Evolutionary conservation across 208 protist species (phyloP).

Genomic region (Acanthamoeba triangularis): DNA sequence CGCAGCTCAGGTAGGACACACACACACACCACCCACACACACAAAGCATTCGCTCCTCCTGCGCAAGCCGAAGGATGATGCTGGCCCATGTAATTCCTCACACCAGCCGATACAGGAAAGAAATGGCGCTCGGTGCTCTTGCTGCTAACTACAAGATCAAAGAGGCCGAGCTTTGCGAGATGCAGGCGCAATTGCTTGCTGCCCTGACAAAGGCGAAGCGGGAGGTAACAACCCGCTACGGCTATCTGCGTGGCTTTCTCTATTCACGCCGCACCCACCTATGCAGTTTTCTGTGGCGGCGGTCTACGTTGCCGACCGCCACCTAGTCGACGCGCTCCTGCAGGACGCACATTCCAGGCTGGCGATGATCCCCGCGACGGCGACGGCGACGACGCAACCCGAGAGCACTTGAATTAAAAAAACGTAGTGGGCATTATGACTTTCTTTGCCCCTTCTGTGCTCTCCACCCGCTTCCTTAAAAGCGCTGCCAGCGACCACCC

Average conservation of each 20-base stretch:
- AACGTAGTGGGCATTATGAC: no score
- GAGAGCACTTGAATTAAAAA: no score
- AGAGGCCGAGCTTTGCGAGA: not conserved
- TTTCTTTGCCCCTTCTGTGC: no score
- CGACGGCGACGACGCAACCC: not conserved
- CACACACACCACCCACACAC: not conserved
- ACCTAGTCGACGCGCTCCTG: not conserved
- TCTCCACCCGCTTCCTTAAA: no score
- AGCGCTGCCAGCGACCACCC: no score
- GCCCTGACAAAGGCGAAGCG: not conserved
- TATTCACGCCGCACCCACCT: no score
- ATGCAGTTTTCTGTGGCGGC: no score
- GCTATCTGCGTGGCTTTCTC: no score
- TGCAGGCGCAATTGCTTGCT: slow-evolving; percentile 11
- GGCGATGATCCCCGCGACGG: not conserved
- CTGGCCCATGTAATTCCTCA: no score
- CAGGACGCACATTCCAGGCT: not conserved
- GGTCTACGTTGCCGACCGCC: no score
- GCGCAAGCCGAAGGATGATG: no score
- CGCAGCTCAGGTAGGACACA: not conserved
- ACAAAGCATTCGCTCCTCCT: no score
- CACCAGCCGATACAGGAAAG: not conserved
- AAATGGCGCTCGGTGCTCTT: not conserved
- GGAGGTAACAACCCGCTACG: not conserved
- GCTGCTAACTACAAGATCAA: not conserved